Conservation (phyloP, 805 yeast species). For the Nakazawaea ishiwadae region DNA sequence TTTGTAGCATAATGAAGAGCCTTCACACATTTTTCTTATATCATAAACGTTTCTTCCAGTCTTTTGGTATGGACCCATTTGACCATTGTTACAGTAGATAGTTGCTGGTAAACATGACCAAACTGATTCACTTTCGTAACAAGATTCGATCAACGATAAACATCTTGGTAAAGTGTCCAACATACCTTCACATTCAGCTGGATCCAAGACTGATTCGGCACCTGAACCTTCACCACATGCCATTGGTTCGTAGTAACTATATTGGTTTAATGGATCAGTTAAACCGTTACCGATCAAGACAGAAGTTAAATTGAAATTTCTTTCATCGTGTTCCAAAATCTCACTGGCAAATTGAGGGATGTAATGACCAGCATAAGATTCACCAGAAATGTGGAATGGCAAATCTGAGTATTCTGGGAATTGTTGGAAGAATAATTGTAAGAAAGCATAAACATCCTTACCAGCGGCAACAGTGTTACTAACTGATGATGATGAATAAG, state of each 20-base stretch:
- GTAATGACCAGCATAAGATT: constrained; percentile 82
- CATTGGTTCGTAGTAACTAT: constrained; percentile 83
- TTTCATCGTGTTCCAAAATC: constrained; percentile 47
- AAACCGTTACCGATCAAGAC: constrained; percentile 91
- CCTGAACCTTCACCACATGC: constrained; percentile 87
- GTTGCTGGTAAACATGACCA: constrained; percentile 63
- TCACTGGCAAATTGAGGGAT: constrained; percentile 65
- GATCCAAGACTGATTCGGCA: constrained; percentile 63
- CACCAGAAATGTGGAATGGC: constrained; percentile 78
- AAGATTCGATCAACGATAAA: constrained; percentile 52
- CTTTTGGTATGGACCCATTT: constrained; percentile 51
- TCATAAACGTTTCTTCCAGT: constrained; percentile 65
- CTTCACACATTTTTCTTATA: constrained; percentile 49
- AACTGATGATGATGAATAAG: constrained; percentile 64
- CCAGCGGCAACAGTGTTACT: constrained; percentile 78
- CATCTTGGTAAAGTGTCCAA: constrained; percentile 59
- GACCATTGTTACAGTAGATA: constrained; percentile 58
- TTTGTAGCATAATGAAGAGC: constrained; percentile 48
- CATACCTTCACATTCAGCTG: constrained; percentile 69
- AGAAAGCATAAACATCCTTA: constrained; percentile 78
- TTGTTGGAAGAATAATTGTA: constrained; percentile 76
- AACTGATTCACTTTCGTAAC: constrained; percentile 56
- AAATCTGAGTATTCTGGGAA: constrained; percentile 65
- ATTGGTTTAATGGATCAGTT: constrained; percentile 79
- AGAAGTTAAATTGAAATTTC: constrained; percentile 64